A percentile compares a stretch with the other conserved stretches of the same genome.
phyloP scores from a whole-genome alignment of 805 yeast genomes.

The Kodamaea nitidulidarum region DNA sequence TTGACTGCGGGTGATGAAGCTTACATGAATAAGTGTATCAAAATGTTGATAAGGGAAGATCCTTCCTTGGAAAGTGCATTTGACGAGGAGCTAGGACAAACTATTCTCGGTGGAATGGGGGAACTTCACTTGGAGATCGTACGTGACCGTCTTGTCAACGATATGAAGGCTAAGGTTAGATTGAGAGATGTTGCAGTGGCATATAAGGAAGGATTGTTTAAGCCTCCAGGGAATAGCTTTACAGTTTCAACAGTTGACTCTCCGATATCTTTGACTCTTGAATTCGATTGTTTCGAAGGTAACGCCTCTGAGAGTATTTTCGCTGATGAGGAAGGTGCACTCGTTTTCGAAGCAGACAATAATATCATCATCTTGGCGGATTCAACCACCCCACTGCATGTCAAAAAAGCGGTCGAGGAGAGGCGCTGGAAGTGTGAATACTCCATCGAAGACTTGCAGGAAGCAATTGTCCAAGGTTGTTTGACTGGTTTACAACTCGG shows the following conservation, averaged over 20 bases:
- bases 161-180: constrained; percentile 75
- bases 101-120: constrained; percentile 93
- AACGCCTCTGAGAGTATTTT: constrained; percentile 24
- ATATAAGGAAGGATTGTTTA: constrained; percentile 64
- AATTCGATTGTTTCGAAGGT: constrained; percentile 38
- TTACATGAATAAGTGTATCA: constrained; percentile 66
- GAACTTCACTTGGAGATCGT: constrained; percentile 92
- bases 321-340: constrained; percentile 39
- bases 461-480: constrained; percentile 54
- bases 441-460: constrained; percentile 47
- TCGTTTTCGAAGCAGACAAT: constrained; percentile 43
- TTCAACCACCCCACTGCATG: constrained; percentile 22
- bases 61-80: constrained; percentile 72
- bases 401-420: neutral
- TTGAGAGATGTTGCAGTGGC: constrained; percentile 86
- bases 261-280: constrained; percentile 21
- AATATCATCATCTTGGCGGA: constrained; percentile 41
- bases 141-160: constrained; percentile 69
- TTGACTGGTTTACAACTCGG: constrained; percentile 63
- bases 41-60: constrained; percentile 73
- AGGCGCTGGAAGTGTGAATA: constrained; percentile 48
- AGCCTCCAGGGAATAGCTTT: neutral
- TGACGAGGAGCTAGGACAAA: constrained; percentile 87
- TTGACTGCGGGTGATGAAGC: constrained; percentile 75
- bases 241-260: constrained; percentile 16